Evolutionary conservation across 1,139 yeast species (phyloP).

Genomic region (Yamadazyma diospyri): DNA sequence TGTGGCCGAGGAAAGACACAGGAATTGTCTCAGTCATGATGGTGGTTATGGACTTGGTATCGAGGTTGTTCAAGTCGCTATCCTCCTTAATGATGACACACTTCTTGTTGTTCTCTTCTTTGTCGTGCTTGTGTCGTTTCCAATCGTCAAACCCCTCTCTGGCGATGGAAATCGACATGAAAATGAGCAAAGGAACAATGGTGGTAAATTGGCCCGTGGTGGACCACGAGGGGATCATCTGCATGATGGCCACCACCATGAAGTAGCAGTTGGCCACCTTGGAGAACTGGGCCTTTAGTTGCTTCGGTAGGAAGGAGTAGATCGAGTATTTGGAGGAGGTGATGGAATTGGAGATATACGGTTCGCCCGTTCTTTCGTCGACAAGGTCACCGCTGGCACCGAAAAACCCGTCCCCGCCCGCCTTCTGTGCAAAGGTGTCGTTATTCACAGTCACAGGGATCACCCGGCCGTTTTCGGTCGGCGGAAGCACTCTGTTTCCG

Average conservation of each 20-base stretch:
- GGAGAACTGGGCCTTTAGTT: conserved; percentile 84
- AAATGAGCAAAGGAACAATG: conserved; percentile 79
- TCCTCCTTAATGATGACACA: conserved; percentile 42
- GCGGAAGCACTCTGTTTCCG: conserved; percentile 43
- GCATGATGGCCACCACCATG: conserved; percentile 83
- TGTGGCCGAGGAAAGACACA: conserved; percentile 5
- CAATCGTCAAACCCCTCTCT: conserved; percentile 95
- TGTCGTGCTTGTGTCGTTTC: conserved; percentile 82
- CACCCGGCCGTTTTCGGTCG: conserved; percentile 66
- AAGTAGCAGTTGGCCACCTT: conserved; percentile 88
- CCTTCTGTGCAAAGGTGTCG: conserved; percentile 25
- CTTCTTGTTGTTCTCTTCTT: conserved; percentile 70
- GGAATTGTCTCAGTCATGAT: conserved; percentile 36
- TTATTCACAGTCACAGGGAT: conserved; percentile 58
- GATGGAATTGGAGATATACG: conserved; percentile 65
- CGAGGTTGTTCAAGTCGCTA: conserved; percentile 24
- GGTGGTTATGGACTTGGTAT: conserved; percentile 36
- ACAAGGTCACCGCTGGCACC: conserved; percentile 27
- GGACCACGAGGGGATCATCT: conserved; percentile 96
- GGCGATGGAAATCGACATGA: conserved; percentile 85
- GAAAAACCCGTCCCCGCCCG: conserved; percentile 18
- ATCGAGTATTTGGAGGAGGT: conserved; percentile 86
- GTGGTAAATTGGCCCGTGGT: conserved; percentile 97
- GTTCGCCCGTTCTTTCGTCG: conserved; percentile 66
- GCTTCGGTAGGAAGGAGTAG: conserved; percentile 83